Evolutionary conservation across 73 alveolate genomes (phyloP).

Genomic region (Paramecium biaurelia): DNA sequence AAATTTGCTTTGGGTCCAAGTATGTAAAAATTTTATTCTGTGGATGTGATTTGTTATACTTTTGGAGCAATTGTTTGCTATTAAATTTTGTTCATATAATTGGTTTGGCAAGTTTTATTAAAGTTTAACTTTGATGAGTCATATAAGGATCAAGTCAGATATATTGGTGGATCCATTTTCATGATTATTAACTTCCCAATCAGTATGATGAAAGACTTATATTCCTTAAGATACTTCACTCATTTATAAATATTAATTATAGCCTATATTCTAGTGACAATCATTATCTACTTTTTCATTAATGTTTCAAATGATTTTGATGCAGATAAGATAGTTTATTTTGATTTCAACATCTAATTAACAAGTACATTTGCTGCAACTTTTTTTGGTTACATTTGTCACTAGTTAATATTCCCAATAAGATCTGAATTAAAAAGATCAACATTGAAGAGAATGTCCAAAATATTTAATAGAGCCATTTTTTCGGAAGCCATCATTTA

Average conservation of each 20-base stretch:
- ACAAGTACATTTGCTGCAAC: constrained; percentile 17
- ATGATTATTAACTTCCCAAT: constrained; percentile 10
- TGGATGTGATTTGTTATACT: constrained; percentile 4
- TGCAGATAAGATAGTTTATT: neutral
- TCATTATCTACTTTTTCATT: neutral
- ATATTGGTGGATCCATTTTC: constrained; percentile 13
- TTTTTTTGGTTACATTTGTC: constrained; percentile 40
- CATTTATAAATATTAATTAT: constrained; percentile 23
- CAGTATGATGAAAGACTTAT: constrained; percentile 3
- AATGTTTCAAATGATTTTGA: neutral
- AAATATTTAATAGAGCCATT: constrained; percentile 47
- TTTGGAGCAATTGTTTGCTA: constrained; percentile 20
- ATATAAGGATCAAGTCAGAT: constrained; percentile 2
- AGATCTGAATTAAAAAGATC: constrained; percentile 36
- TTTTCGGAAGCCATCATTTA: neutral
- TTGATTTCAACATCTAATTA: neutral
- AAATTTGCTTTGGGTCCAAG: neutral
- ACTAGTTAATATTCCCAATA: constrained; percentile 7
- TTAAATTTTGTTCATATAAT: neutral
- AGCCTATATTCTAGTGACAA: neutral
- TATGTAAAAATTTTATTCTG: neutral
- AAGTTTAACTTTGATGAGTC: neutral
- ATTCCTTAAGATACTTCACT: constrained; percentile 45
- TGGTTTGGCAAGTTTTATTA: neutral
- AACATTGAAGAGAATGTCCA: constrained; percentile 29